Percentiles rank a stretch among this genome's conserved stretches.
Conservation (phyloP, 23 red algal species). For the Gracilaria vermiculophylla region DNA sequence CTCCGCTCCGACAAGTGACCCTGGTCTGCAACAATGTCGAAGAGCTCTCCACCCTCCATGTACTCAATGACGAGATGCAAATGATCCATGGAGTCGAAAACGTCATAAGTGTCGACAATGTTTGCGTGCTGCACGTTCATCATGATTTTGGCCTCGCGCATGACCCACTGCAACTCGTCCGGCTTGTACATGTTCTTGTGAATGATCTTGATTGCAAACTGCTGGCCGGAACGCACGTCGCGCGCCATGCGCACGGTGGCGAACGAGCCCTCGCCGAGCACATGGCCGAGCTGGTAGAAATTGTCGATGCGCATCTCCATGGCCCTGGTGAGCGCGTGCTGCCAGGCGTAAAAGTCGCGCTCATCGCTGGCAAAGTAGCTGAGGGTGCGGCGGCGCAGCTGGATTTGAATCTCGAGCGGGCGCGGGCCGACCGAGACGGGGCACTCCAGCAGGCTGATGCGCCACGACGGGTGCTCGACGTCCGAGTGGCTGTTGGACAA, state of each 20-base stretch:
- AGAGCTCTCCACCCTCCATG: constrained; percentile 93
- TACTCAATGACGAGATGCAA: constrained; percentile 90
- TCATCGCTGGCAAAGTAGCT: constrained; percentile 78
- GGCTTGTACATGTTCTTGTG: constrained; percentile 65
- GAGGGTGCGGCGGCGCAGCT: constrained; percentile 56
- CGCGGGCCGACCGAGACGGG: constrained; percentile 72
- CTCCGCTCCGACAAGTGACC: constrained; percentile 64
- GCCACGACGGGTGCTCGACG: constrained; percentile 59
- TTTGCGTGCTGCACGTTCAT: constrained; percentile 74
- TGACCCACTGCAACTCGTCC: constrained; percentile 55
- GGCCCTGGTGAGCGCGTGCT: constrained; percentile 67
- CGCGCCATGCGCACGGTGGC: constrained; percentile 63
- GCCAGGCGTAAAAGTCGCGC: constrained; percentile 62
- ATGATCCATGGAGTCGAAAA: constrained; percentile 72
- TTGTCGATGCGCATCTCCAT: constrained; percentile 55
- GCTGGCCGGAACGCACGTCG: constrained; percentile 57
- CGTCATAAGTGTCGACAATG: constrained; percentile 83
- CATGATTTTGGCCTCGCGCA: constrained; percentile 71
- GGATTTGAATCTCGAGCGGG: constrained; percentile 70
- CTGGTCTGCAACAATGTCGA: constrained; percentile 79
- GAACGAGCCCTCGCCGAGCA: constrained; percentile 82
- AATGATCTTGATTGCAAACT: constrained; percentile 88
- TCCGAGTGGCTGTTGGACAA: constrained; percentile 75
- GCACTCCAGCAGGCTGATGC: constrained; percentile 68
- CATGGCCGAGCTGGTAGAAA: constrained; percentile 72